Evolutionary conservation across 441 rosid genomes (phyloP), one percentile per base, ranked within the genome.

Genomic region (Gossypium laxum): DNA sequence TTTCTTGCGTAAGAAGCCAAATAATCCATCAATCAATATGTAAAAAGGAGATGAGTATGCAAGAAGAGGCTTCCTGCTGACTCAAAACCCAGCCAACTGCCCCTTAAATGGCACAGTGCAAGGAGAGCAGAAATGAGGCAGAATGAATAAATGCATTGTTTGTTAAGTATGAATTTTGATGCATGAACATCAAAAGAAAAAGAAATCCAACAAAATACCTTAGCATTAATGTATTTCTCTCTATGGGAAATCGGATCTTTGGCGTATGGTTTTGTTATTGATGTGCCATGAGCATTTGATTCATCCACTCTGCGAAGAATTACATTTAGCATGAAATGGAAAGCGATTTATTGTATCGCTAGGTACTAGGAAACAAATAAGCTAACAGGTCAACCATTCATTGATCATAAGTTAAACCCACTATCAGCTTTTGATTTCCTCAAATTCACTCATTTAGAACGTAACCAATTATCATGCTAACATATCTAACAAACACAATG

Each of bases 191-290:
- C 14, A 5, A 26, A 28, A 38, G 30, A 34, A 34, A 54, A 69
- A 30, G 45, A n/a, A 70, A 12, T 71, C n/a, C 6, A 61, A 60
- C 34, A 5, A n/a, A 7, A 70, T 88, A 92, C 98, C 97, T 92
- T 92, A 32, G 86, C 82, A 12, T 84, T 82, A 75, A 91, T 87
- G 83, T 83, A 91, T 75, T 87, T 91, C 85, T 92, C 98, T 85
- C 87, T 91, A 55, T 62, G 50, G 74, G 61, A 70, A 72, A 80
- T 74, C 47, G 78, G 72, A 73, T 91, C 97, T 70, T 81, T 78
- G 32, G 91, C 87, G 30, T 80, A 74, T 60, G 97, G 98, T 77
- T 92, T 92, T 50, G 75, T 79, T 67, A 89, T 76, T 77, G 87
- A 73, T 50, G 79, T 71, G 51, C 61, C 14, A 38, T 72, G 43